Base-by-base conservation (phyloP, 352 stramenopile genomes). In the Saprolegnia parasitica region DNA sequence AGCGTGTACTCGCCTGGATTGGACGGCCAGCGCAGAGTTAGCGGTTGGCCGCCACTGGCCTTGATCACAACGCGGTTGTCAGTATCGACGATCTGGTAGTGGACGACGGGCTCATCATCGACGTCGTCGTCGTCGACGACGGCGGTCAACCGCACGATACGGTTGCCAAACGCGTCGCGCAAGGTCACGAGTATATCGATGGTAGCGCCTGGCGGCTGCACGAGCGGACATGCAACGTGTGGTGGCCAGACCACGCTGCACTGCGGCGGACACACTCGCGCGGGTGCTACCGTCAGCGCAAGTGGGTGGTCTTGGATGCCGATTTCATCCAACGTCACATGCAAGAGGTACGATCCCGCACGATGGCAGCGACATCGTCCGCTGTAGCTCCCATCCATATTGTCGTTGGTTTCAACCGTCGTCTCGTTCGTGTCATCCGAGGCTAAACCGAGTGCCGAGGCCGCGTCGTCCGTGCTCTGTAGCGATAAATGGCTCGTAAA, bases 361-460 rank as follows among this genome's bases (percentile, higher is more conserved):
- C 20, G 6, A 21, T 20, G 4, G 35, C 56, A 49, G 6, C 56
- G 32, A 21, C 56, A 65, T 6, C 56, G 56, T 13, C 56, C 56
- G 40, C 35, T 52, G 56, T 65, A 65, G 26, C 4, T 24, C 13
- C 56, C 56, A 35, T 65, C 56, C 56, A 65, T 65, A 35, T 65
- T 49, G 56, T 65, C 56, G n/a, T 47, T 35, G 35, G 52, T 52
- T 52, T 65, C 35, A 35, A 65, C 56, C 26, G 15, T 35, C 13
- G 18, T 52, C 16, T 65, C 56, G 5, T 40, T 15, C 11, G 29
- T 5, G 32, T 46, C 26, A 18, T 24, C 18, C 5, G 29, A 63
- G 55, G 18, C 55, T 24, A 23, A 63, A 32, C 55, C 23, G 9
- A 35, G 39, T 10, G 5, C 52, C 8, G 42, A 11, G 13, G 56